Evolutionary conservation across 768 basidiomycete genomes (phyloP), one percentile per base, ranked within the genome.

Genomic region (Boletus edulis): DNA sequence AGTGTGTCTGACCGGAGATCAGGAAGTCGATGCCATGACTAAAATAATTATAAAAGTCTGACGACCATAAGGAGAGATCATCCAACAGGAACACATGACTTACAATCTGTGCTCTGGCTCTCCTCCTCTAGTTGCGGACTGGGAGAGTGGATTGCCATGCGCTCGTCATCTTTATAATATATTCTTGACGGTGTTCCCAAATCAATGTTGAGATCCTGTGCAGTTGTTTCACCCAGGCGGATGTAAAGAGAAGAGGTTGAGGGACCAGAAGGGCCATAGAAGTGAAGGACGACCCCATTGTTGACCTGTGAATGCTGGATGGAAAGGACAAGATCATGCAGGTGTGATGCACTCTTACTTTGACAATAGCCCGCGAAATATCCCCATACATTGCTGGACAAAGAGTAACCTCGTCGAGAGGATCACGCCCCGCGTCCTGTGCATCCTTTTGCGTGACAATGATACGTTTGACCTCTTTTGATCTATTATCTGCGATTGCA

Each of bases 31-130:
- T 72, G 2, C 94, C 94, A 63, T 93, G 85, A 61, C 94, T 89
- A 61, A 95, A 93, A 65, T 97, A 97, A 64, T 95, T 96, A 72
- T 90, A 93, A 67, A 94, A 93, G 70, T 93, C 91, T 92, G 56
- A 49, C 51, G 56, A 59, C 39, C 31, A 45, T 58, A n/a, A 57
- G 29, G 35, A 39, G 43, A 44, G 14, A 46, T 38, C 31, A 51
- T 39, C 38, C 40, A 35, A 40, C 17, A 22, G 44, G 38, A 57
- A 41, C 2, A 45, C n/a, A 50, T n/a, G 57, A 52, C 75, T 55
- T 60, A 80, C 84, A 81, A 58, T 81, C 77, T 61, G 76, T 73
- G 40, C 82, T 81, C 49, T 76, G 73, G 49, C 76, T 78, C 24
- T 73, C 75, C n/a, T 82, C 80, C 14, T 72, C 65, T 17, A 72